Percentiles rank a stretch among this genome's conserved stretches.
Conservation (phyloP, 805 yeast species). For the Ogataea dorogensis region DNA sequence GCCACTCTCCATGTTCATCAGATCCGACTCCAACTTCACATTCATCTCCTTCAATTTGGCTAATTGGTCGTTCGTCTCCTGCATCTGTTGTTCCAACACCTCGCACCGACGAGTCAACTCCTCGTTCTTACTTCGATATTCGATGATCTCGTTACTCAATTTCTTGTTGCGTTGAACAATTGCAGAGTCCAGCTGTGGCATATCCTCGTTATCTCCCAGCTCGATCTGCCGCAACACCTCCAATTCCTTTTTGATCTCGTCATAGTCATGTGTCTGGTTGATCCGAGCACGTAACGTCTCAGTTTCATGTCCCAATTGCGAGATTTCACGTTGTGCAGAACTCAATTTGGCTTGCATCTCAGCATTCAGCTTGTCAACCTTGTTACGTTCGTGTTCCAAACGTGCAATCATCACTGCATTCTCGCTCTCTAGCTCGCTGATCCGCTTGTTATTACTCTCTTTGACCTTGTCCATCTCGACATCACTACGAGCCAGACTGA, state of each 20-base stretch:
- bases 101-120: constrained; percentile 41
- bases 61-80: constrained; percentile 38
- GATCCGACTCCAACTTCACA: constrained; percentile 68
- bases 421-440: constrained; percentile 63
- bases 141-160: constrained; percentile 67
- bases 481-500: constrained; percentile 52
- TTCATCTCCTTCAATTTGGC: constrained; percentile 46
- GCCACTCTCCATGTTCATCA: constrained; percentile 54
- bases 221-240: constrained; percentile 70
- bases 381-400: constrained; percentile 48
- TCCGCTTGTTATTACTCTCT: constrained; percentile 43
- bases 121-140: constrained; percentile 58
- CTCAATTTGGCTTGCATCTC: constrained; percentile 35
- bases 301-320: constrained; percentile 49
- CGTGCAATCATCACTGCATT: constrained; percentile 61
- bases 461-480: constrained; percentile 43
- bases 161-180: constrained; percentile 69
- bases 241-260: constrained; percentile 75
- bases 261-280: constrained; percentile 63
- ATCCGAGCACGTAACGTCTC: constrained; percentile 49
- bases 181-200: constrained; percentile 37
- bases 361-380: constrained; percentile 22
- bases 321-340: constrained; percentile 43
- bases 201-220: constrained; percentile 50
- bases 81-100: constrained; percentile 39